These are phyloP conservation scores for Nepenthes alata DNA, from an alignment of 179 eudicot genomes.

Conservation along the genomic window DNA sequence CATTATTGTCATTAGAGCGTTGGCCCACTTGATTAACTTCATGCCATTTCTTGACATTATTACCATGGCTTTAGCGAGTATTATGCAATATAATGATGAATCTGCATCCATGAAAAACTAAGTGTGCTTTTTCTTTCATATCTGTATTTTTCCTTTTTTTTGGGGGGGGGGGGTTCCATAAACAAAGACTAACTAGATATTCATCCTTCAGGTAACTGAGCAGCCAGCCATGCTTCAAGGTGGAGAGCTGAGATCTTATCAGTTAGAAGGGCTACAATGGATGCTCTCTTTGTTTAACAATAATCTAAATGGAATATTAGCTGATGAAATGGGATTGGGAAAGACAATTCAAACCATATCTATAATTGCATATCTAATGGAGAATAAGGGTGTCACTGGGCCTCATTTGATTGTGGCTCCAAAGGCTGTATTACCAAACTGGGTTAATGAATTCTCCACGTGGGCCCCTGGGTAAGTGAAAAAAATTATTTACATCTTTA, in stretches of 20 bases:
- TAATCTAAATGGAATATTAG: slow-evolving; percentile 94
- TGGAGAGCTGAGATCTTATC: slow-evolving; percentile 92
- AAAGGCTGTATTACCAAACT: slow-evolving; percentile 94
- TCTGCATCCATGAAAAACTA: too few species aligned
- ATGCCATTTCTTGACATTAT: background rate
- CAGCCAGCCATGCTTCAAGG: slow-evolving; percentile 98
- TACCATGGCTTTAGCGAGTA: background rate
- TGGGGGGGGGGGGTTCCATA: background rate
- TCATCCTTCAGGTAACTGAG: slow-evolving; percentile 67
- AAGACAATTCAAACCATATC: slow-evolving; percentile 97
- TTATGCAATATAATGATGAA: background rate
- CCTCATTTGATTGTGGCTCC: slow-evolving; percentile 99
- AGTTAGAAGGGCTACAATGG: slow-evolving; percentile 99
- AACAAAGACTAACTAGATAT: slow-evolving; percentile 2
- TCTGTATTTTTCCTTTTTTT: background rate
- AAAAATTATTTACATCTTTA: background rate
- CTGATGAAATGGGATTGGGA: slow-evolving; percentile 99
- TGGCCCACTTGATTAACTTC: background rate
- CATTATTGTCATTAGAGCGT: too few species aligned
- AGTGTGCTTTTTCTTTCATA: background rate
- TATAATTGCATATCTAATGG: slow-evolving; percentile 78
- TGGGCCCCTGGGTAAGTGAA: slow-evolving; percentile 85
- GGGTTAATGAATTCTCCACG: slow-evolving; percentile 73
- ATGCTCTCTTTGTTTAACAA: slow-evolving; percentile 94
- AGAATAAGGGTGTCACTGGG: slow-evolving; percentile 82